Evolutionary conservation across 768 basidiomycete species (phyloP), one percentile per base, ranked within the genome.

Genomic region (Suillus subaureus): DNA sequence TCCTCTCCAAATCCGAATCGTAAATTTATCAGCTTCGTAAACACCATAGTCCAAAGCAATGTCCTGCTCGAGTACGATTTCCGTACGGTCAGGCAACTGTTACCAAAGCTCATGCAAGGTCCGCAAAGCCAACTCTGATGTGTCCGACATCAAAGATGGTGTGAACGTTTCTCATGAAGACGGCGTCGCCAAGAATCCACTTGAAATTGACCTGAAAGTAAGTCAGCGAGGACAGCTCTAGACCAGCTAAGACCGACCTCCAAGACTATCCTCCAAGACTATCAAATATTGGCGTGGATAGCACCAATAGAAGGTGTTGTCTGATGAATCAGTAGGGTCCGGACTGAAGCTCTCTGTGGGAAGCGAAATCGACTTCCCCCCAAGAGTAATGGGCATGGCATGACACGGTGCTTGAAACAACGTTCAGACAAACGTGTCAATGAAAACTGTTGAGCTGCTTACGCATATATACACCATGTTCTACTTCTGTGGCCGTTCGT

Each of bases 141-240:
- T 77, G 73, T 6, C 75, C 80, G 33, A 79, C 63, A 67, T 84
- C 81, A 66, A 84, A 85, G 16, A 75, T 72, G 11, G 82, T 75
- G 66, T 83, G 85, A 31, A 83, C 81, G 61, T 80, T 82, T 68
- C 75, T 77, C 66, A 84, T 68, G 74, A 85, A 83, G 9, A 74
- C 33, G 33, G 33, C 69, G 40, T 78, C 79, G 6, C 80, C 79
- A 37, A 80, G 42, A 60, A 80, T 71, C 79, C 78, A 80, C n/a
- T 51, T 26, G 15, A 51, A 26, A 51, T 16, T 70, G 74, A 33
- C 65, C 69, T 76, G 54, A 31, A 47, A 35, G 23, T 9, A 40
- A 63, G 51, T 39, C 43, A 35, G 15, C 13, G 43, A 18, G 16
- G 3, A 7, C 42, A 21, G n/a, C 12, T 31, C 31, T 64, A n/a